Conservation (phyloP, 2,329 filamentous ascomycete genomes). For the Tympanopsis confertula region DNA sequence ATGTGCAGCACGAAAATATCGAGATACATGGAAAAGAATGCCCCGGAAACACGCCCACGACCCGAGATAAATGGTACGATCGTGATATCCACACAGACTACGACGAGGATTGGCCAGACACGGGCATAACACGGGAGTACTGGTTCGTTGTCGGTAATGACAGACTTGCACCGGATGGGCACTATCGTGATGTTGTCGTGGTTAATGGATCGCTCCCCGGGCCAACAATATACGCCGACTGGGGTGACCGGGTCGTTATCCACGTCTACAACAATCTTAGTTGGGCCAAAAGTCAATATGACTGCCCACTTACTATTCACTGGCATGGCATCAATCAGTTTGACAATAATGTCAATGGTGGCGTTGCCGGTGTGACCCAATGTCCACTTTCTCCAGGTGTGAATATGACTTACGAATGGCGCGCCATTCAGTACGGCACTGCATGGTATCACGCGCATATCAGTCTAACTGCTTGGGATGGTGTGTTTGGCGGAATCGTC, state of each 20-base stretch:
- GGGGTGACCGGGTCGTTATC: slow-evolving; percentile 34
- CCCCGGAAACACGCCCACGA: too few relatives aligned
- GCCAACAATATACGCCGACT: slow-evolving; percentile 41
- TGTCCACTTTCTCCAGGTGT: slow-evolving; percentile 38
- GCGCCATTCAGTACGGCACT: slow-evolving; percentile 39
- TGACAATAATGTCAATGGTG: slow-evolving; percentile 40
- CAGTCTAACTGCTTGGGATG: slow-evolving; percentile 33
- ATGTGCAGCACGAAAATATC: too few relatives aligned
- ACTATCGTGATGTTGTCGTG: slow-evolving; percentile 24
- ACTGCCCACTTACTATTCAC: slow-evolving; percentile 50
- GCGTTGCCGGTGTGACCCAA: slow-evolving; percentile 36
- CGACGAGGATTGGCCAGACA: slow-evolving; percentile 33
- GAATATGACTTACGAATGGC: slow-evolving; percentile 43
- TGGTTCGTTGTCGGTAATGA: slow-evolving; percentile 39
- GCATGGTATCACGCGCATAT: slow-evolving; percentile 54
- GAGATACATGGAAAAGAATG: too few relatives aligned
- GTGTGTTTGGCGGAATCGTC: slow-evolving; percentile 46
- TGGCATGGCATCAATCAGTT: slow-evolving; percentile 51
- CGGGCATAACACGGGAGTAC: slow-evolving; percentile 41
- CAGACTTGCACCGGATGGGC: slow-evolving; percentile 42
- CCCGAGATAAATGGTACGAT: too few relatives aligned
- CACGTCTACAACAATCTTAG: slow-evolving; percentile 36
- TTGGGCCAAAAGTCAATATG: slow-evolving; percentile 13
- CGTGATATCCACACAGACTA: slow-evolving; percentile 36
- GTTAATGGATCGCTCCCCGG: slow-evolving; percentile 49